Percentiles rank a stretch among this genome's conserved stretches.
These are phyloP conservation scores for Retiboletus flavoniger DNA, from an alignment of 1,284 basidiomycete species.

Conservation along the genomic window DNA sequence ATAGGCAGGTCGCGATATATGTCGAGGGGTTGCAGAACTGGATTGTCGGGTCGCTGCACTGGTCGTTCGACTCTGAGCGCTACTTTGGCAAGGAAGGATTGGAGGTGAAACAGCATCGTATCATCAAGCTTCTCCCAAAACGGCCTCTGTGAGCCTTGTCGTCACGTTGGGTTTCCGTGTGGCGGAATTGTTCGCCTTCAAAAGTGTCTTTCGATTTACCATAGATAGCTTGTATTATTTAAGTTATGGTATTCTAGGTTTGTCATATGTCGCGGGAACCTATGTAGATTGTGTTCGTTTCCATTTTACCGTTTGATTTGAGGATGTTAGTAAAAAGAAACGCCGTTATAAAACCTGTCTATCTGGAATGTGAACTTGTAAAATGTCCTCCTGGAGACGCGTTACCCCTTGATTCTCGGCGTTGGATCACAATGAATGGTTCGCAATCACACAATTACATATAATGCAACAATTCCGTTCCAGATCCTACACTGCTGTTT, in stretches of 20 bases:
- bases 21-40: conserved; percentile 54
- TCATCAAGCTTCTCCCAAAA: conserved; percentile 45
- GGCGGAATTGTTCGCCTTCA: not conserved
- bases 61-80: conserved; percentile 57
- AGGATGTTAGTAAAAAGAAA: conserved; percentile 3
- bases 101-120: conserved; percentile 45
- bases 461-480: not conserved
- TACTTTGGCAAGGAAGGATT: conserved; percentile 53
- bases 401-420: not conserved
- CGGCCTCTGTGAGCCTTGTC: conserved; percentile 18
- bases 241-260: conserved; percentile 5
- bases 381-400: not conserved
- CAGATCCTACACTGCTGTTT: not conserved
- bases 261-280: not conserved
- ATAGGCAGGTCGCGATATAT: conserved; percentile 49
- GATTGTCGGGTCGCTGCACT: conserved; percentile 58
- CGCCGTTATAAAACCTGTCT: not conserved
- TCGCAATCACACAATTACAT: not conserved
- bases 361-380: conserved; percentile 5
- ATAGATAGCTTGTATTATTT: conserved; percentile 13
- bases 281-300: conserved; percentile 8
- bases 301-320: conserved; percentile 7
- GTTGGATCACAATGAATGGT: not conserved
- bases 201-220: not conserved
- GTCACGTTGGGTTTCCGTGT: not conserved